Conservation (phyloP, 1,284 basidiomycete species). For the Papiliotrema laurentii region DNA sequence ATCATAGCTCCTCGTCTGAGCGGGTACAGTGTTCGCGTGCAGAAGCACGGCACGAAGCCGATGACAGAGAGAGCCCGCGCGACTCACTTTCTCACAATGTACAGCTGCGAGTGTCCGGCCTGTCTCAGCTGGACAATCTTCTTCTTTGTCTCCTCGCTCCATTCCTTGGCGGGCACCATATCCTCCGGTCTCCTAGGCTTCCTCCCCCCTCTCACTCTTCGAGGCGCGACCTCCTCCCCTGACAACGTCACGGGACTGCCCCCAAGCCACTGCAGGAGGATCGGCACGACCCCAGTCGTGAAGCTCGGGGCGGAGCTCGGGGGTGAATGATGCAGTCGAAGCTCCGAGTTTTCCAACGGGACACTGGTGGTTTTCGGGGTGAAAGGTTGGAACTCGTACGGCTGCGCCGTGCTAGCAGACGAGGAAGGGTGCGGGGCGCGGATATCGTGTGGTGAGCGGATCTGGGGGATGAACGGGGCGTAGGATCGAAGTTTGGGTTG, state of each 20-base stretch:
- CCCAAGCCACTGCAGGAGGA: slow-evolving; percentile 22
- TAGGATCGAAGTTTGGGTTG: background rate
- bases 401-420: background rate
- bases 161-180: background rate
- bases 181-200: background rate
- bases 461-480: background rate
- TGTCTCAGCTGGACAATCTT: background rate
- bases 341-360: background rate
- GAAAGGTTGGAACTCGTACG: background rate
- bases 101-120: background rate
- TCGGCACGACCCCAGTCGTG: slow-evolving; percentile 23
- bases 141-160: background rate
- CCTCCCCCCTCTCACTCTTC: slow-evolving; percentile 13
- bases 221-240: slow-evolving; percentile 16
- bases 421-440: background rate
- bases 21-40: too few relatives aligned
- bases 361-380: background rate
- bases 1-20: too few relatives aligned
- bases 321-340: slow-evolving; percentile 24
- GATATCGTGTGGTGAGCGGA: background rate
- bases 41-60: background rate
- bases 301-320: slow-evolving; percentile 30
- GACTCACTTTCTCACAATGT: slow-evolving; percentile 1
- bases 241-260: slow-evolving; percentile 16
- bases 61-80: slow-evolving; percentile 6